Percentiles rank a stretch among this genome's conserved stretches.
phyloP scores from a whole-genome alignment of 1,284 basidiomycete species.

The Trametes polyzona region DNA sequence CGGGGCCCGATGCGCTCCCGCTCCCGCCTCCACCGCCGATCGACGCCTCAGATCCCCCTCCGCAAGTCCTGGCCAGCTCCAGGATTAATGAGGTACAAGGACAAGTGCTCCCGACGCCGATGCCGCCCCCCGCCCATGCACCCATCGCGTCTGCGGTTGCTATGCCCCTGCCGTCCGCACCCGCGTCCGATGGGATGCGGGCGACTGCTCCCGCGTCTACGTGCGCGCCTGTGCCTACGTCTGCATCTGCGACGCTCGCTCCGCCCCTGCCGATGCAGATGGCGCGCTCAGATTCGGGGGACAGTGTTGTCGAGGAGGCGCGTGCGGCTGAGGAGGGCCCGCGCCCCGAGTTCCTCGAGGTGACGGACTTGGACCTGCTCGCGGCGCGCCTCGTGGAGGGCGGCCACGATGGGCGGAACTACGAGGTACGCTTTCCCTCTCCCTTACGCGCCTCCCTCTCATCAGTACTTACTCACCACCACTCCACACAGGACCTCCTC shows the following conservation, averaged over 20 bases:
- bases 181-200: no score
- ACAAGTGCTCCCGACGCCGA: no score
- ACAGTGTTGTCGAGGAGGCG: constrained; percentile 17
- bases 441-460: neutral
- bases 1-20: constrained; percentile 6
- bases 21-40: constrained; percentile 7
- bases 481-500: constrained; percentile 50
- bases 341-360: constrained; percentile 40
- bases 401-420: constrained; percentile 51
- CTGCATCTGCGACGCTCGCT: neutral
- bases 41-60: no score
- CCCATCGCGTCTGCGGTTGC: no score
- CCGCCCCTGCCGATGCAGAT: constrained; percentile 4
- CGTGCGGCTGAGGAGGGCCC: constrained; percentile 7
- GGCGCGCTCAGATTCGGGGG: constrained; percentile 22
- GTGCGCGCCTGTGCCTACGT: neutral
- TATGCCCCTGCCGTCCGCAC: no score
- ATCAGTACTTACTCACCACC: neutral
- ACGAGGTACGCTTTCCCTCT: constrained; percentile 53
- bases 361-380: constrained; percentile 66
- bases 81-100: no score
- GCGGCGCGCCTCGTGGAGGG: constrained; percentile 52
- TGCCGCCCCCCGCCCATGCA: no score
- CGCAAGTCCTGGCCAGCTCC: no score
- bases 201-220: neutral